Conservation (phyloP, 2,329 filamentous ascomycete species). For the Mariannaea elegans region DNA sequence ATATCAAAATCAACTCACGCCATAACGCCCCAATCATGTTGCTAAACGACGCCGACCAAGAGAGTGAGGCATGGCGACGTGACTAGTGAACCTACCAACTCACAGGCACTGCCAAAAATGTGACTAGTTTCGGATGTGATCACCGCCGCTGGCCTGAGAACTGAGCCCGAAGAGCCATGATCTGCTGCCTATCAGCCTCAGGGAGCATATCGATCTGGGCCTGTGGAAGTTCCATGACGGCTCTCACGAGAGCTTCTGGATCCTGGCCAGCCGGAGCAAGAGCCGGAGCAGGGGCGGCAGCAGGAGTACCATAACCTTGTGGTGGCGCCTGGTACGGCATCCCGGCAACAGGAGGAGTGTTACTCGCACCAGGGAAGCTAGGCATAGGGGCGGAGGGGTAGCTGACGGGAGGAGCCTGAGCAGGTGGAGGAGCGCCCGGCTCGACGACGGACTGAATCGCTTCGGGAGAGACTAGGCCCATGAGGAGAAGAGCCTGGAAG, state of each 20-base stretch:
- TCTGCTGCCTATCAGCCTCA: constrained; percentile 78
- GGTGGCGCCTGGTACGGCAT: constrained; percentile 58
- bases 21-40: constrained; percentile 32
- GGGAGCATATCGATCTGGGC: constrained; percentile 82
- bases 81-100: neutral
- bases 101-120: neutral
- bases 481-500: constrained; percentile 91
- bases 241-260: constrained; percentile 78
- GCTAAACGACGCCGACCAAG: constrained; percentile 2
- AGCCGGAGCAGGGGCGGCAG: constrained; percentile 43
- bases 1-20: constrained; percentile 14
- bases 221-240: constrained; percentile 82
- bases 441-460: constrained; percentile 85
- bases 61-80: neutral
- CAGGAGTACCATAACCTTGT: constrained; percentile 48
- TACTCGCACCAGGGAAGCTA: constrained; percentile 51
- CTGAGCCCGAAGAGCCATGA: constrained; percentile 77
- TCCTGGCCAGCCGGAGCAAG: constrained; percentile 56
- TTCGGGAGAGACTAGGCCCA: constrained; percentile 89
- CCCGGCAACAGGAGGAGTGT: constrained; percentile 58
- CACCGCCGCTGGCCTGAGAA: constrained; percentile 56
- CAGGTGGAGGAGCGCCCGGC: constrained; percentile 53
- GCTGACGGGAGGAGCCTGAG: constrained; percentile 38
- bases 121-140: constrained; percentile 26
- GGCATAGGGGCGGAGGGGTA: constrained; percentile 49